These are phyloP conservation scores for Atkinsonella texensis DNA, from an alignment of 2,329 filamentous ascomycete species.

Conservation along the genomic window DNA sequence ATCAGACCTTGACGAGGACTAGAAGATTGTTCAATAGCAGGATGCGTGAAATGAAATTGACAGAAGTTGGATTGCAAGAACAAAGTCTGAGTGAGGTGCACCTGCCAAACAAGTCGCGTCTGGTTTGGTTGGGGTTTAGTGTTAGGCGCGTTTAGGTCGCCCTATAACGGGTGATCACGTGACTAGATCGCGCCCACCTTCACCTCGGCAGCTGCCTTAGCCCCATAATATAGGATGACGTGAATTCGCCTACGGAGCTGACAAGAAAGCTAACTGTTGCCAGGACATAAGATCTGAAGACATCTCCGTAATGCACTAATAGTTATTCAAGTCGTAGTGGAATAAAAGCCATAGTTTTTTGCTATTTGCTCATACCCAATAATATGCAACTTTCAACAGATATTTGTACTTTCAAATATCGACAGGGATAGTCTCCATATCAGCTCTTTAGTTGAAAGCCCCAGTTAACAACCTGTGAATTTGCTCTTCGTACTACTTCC, in stretches of 20 bases:
- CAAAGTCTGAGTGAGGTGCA: background rate
- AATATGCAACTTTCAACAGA: no score
- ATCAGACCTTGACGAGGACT: background rate
- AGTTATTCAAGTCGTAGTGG: no score
- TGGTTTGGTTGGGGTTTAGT: background rate
- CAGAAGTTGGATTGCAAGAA: background rate
- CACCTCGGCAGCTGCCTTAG: conserved; percentile 2
- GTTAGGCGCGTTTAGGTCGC: conserved; percentile 3
- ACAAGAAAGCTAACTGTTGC: no score
- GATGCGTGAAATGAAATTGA: background rate
- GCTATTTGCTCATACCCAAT: no score
- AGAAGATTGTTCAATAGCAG: background rate
- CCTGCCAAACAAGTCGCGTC: background rate
- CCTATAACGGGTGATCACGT: conserved; percentile 9
- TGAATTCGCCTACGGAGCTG: background rate
- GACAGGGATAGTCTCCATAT: no score
- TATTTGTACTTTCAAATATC: no score
- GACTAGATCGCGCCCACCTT: background rate
- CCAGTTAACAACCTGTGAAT: no score
- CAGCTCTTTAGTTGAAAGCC: no score
- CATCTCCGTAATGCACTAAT: no score
- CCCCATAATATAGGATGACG: background rate
- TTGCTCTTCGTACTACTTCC: no score
- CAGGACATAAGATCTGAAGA: no score
- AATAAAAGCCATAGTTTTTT: no score